Conservation (phyloP, 1,139 yeast species). For the Hemisphaericaspora lyxosophila region DNA sequence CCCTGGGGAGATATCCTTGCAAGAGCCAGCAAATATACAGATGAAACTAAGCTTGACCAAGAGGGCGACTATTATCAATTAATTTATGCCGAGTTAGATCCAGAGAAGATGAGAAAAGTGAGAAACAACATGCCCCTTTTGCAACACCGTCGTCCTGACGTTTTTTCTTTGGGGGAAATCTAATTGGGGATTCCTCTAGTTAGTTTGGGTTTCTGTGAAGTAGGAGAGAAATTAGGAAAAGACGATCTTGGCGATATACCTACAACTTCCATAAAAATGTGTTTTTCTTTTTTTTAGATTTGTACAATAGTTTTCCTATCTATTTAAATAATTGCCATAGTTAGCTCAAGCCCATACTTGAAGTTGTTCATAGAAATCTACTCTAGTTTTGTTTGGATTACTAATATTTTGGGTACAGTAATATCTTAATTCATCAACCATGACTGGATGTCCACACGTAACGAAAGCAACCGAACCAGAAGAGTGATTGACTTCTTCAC, state of each 20-base stretch:
- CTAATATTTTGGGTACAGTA: slow-evolving; percentile 29
- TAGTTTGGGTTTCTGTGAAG: background rate
- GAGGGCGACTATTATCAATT: slow-evolving; percentile 57
- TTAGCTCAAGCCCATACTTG: slow-evolving; percentile 47
- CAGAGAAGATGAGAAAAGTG: slow-evolving; percentile 45
- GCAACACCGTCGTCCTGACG: slow-evolving; percentile 56
- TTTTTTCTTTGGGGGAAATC: too few relatives aligned
- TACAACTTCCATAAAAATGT: too few relatives aligned
- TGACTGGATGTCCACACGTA: slow-evolving; percentile 53
- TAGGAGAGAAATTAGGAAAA: too few relatives aligned
- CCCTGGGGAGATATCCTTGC: slow-evolving; percentile 89
- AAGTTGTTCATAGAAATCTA: slow-evolving; percentile 39
- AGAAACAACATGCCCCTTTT: slow-evolving; percentile 73
- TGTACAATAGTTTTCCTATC: too few relatives aligned
- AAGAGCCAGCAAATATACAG: slow-evolving; percentile 41
- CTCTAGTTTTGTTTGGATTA: slow-evolving; percentile 25
- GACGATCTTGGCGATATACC: too few relatives aligned
- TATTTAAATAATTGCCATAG: too few relatives aligned
- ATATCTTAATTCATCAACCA: slow-evolving; percentile 52
- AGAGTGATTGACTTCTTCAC: slow-evolving; percentile 27
- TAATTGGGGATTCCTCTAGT: too few relatives aligned
- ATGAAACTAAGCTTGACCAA: slow-evolving; percentile 26
- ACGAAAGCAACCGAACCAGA: slow-evolving; percentile 42
- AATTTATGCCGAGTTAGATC: slow-evolving; percentile 70
- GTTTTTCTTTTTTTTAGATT: too few relatives aligned